phyloP scores from a whole-genome alignment of 768 basidiomycete genomes.

The Suillus sp. region DNA sequence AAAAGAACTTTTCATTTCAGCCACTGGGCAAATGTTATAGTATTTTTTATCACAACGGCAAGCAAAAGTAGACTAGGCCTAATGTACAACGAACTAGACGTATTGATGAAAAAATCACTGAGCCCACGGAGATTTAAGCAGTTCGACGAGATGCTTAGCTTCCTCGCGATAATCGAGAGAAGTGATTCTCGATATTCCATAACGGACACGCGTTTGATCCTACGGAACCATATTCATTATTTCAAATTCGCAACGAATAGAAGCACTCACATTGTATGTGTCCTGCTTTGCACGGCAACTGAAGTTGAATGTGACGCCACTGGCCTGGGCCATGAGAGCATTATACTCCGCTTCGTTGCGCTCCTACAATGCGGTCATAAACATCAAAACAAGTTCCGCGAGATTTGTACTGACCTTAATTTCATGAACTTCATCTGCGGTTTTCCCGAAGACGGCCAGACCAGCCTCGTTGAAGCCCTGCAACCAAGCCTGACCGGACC shows the following conservation, averaged over 20 bases:
- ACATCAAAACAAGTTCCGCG: background rate
- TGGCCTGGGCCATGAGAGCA: constrained; percentile 59
- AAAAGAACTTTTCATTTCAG: background rate
- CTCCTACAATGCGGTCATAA: constrained; percentile 42
- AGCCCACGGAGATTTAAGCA: constrained; percentile 64
- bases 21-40: background rate
- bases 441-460: constrained; percentile 68
- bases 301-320: constrained; percentile 78
- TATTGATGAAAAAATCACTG: constrained; percentile 21
- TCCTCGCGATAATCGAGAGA: constrained; percentile 72
- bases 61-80: background rate
- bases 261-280: constrained; percentile 69
- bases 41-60: constrained; percentile 1
- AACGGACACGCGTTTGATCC: constrained; percentile 83
- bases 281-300: constrained; percentile 86
- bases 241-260: background rate
- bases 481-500: constrained; percentile 88
- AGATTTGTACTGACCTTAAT: constrained; percentile 53
- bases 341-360: constrained; percentile 61
- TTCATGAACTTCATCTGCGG: constrained; percentile 76
- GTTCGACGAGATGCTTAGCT: constrained; percentile 56
- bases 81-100: constrained; percentile 3
- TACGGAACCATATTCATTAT: constrained; percentile 32
- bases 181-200: constrained; percentile 71
- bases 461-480: constrained; percentile 96